phyloP scores from a whole-genome alignment of 768 basidiomycete genomes.

The Termitomyces sp. region DNA sequence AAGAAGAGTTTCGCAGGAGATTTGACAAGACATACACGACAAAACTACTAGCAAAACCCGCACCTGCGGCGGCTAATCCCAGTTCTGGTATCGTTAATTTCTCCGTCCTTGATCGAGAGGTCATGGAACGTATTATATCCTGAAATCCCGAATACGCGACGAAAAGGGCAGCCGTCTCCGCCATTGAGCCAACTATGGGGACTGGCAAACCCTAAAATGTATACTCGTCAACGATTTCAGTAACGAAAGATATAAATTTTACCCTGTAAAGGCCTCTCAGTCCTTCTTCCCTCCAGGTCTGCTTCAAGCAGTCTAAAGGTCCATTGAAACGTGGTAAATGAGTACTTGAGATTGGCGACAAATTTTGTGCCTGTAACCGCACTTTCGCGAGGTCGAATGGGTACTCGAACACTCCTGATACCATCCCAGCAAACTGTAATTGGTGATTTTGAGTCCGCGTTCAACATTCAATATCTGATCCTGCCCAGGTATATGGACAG shows the following conservation, averaged over 20 bases:
- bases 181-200: constrained; percentile 90
- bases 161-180: constrained; percentile 90
- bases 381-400: constrained; percentile 94
- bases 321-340: constrained; percentile 63
- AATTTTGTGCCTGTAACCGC: constrained; percentile 82
- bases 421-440: constrained; percentile 71
- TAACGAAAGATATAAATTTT: constrained; percentile 22
- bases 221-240: neutral
- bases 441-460: neutral
- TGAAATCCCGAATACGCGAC: constrained; percentile 82
- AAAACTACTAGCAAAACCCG: constrained; percentile 85
- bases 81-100: constrained; percentile 67
- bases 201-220: constrained; percentile 83
- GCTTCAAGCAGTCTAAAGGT: constrained; percentile 82
- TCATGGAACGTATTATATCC: constrained; percentile 45
- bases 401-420: constrained; percentile 85
- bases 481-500: neutral
- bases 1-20: neutral
- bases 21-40: constrained; percentile 57
- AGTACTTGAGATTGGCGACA: constrained; percentile 42
- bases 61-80: constrained; percentile 79
- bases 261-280: constrained; percentile 85
- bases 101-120: constrained; percentile 30
- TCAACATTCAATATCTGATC: neutral
- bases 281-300: constrained; percentile 83